A percentile compares a stretch with the other conserved stretches of the same genome.
These are phyloP conservation scores for Seminavis robusta DNA, from an alignment of 108 stramenopile genomes.

Conservation along the genomic window DNA sequence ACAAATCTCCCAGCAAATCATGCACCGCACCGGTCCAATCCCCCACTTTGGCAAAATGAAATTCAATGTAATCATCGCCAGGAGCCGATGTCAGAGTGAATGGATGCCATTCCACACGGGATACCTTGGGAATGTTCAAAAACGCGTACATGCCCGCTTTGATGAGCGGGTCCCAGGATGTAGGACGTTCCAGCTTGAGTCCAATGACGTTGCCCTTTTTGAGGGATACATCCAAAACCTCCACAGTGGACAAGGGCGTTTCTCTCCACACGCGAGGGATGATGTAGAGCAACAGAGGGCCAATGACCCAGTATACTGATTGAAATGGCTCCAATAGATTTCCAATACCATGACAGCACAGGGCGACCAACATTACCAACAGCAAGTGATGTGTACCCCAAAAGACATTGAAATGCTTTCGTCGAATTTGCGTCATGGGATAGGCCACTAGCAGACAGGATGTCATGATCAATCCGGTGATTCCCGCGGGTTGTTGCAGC, in stretches of 20 bases:
- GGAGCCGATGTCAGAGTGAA: constrained; percentile 19
- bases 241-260: constrained; percentile 1
- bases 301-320: constrained; percentile 15
- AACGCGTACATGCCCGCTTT: constrained; percentile 17
- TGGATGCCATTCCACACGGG: constrained; percentile 14
- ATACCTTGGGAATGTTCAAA: constrained; percentile 8
- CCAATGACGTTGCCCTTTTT: constrained; percentile 10
- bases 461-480: constrained; percentile 7
- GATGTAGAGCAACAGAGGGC: constrained; percentile 6
- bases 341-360: constrained; percentile 14
- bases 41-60: constrained; percentile 4
- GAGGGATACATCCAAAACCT: constrained; percentile 2
- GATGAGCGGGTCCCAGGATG: not conserved
- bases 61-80: constrained; percentile 12
- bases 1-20: constrained; percentile 1
- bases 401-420: constrained; percentile 7
- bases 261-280: constrained; percentile 7
- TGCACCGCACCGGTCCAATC: constrained; percentile 10
- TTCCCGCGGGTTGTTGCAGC: constrained; percentile 1
- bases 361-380: constrained; percentile 5
- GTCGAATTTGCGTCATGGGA: not conserved
- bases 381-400: constrained; percentile 13
- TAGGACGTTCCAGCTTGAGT: constrained; percentile 3
- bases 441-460: constrained; percentile 3
- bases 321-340: constrained; percentile 14